These are phyloP conservation scores for Calycina herbarum DNA, from an alignment of 2,329 filamentous ascomycete genomes.

Conservation along the genomic window DNA sequence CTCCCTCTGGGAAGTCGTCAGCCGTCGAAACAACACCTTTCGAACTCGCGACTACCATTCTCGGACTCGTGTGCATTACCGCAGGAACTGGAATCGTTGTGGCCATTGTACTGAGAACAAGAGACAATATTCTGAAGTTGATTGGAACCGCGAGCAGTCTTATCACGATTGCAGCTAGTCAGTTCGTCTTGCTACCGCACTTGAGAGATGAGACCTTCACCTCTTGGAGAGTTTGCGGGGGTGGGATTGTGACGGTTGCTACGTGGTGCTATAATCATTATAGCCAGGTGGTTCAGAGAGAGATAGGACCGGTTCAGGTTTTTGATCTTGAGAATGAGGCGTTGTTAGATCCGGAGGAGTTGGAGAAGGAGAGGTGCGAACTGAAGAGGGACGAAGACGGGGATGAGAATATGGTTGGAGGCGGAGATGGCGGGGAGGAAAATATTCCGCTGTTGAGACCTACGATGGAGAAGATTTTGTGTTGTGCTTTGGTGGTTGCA, in stretches of 20 bases:
- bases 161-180: slow-evolving; percentile 24
- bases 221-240: slow-evolving; percentile 23
- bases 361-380: background rate
- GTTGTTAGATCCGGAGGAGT: background rate
- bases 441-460: slow-evolving; percentile 12
- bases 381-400: background rate
- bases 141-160: slow-evolving; percentile 25
- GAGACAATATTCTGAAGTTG: slow-evolving; percentile 29
- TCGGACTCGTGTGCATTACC: slow-evolving; percentile 11
- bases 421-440: background rate
- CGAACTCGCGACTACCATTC: background rate
- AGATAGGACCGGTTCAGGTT: background rate
- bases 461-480: slow-evolving; percentile 16
- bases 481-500: slow-evolving; percentile 14
- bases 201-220: slow-evolving; percentile 22
- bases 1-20: slow-evolving; percentile 2
- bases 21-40: background rate
- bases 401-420: background rate
- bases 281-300: slow-evolving; percentile 18
- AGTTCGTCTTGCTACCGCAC: slow-evolving; percentile 24
- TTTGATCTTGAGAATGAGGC: slow-evolving; percentile 5
- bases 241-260: slow-evolving; percentile 21
- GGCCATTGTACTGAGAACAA: slow-evolving; percentile 23
- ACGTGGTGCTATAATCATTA: slow-evolving; percentile 30
- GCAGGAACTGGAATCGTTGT: slow-evolving; percentile 22